Conservation (phyloP, 176 grass and related monocot genomes). For the Elaeis guineensis region DNA sequence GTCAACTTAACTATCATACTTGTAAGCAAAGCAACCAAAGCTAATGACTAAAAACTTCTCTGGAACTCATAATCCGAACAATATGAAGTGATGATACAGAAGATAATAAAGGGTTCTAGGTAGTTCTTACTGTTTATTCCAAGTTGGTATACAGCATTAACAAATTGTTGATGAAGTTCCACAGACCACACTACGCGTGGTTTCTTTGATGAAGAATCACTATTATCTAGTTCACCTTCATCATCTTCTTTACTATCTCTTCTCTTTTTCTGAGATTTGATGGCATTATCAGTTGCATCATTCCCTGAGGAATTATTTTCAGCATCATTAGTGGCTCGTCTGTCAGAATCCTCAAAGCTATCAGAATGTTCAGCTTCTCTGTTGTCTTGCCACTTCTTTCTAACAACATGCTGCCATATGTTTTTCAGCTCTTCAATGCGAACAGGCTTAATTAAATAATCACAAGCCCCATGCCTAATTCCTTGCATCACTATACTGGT, state of each 20-base stretch:
- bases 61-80: not conserved
- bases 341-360: not conserved
- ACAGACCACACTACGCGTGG: constrained; percentile 4
- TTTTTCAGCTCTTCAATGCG: constrained; percentile 4
- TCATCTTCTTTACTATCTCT: constrained; percentile 5
- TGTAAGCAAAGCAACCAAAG: constrained; percentile 4
- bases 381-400: constrained; percentile 1
- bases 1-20: too few relatives aligned
- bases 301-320: not conserved
- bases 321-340: not conserved
- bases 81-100: not conserved
- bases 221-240: constrained; percentile 1
- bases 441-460: constrained; percentile 7
- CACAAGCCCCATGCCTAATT: constrained; percentile 6
- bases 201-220: constrained; percentile 4
- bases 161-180: constrained; percentile 13
- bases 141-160: constrained; percentile 8
- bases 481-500: not conserved
- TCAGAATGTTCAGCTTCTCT: not conserved
- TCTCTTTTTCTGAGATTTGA: not conserved
- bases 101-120: not conserved
- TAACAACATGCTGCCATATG: constrained; percentile 9
- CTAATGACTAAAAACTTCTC: constrained; percentile 9
- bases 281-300: not conserved
- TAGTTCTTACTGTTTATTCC: constrained; percentile 5